Evolutionary conservation across 2,329 filamentous ascomycete species (phyloP), one percentile per base, ranked within the genome.

Genomic region (Botrytis squamosa): DNA sequence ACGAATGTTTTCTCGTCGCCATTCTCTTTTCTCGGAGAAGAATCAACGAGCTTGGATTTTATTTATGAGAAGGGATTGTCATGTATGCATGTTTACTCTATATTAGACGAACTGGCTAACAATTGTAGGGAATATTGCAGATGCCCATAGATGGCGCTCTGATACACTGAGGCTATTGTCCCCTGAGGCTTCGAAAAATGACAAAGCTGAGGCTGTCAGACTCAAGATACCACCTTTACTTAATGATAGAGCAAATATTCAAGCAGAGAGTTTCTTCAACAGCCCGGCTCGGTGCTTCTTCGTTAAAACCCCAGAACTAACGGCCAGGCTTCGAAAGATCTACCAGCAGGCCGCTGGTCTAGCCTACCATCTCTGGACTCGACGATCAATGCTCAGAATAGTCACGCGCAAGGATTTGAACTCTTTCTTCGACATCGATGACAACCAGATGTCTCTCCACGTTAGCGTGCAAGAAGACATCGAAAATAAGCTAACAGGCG

Each of bases 61-160:
- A 22, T 67, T 4, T 52, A 67, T n/a, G 2, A n/a, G 20, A n/a
- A 1, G 1, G 64, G 64, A 14, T 22, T 52, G 16, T 67, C 64
- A 38, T 67, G 64, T 67, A 67, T 52, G 44, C 4, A n/a, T 8
- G 9, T 25, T 18, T 7, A 40, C 12, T 16, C 3, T 22, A 18
- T 18, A 20, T 20, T 5, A 0, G 3, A 55, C 14, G 33, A n/a
- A 2, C 3, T 7, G n/a, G 64, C 64, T 67, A 38, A 52, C 33
- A n/a, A 1, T 20, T 1, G 4, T 46, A 77, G 75, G 71, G 70
- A 77, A 69, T 57, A 33, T 57, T 18, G 16, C 71, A 74, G 75
- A 77, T 40, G 75, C 77, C 3, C 71, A 78, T 72, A 70, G 33
- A 18, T 78, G 77, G 75, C 76, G 77, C 7, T 75, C 75, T 49